Conservation (phyloP, 1,139 yeast species). For the Dujonia santamariae region DNA sequence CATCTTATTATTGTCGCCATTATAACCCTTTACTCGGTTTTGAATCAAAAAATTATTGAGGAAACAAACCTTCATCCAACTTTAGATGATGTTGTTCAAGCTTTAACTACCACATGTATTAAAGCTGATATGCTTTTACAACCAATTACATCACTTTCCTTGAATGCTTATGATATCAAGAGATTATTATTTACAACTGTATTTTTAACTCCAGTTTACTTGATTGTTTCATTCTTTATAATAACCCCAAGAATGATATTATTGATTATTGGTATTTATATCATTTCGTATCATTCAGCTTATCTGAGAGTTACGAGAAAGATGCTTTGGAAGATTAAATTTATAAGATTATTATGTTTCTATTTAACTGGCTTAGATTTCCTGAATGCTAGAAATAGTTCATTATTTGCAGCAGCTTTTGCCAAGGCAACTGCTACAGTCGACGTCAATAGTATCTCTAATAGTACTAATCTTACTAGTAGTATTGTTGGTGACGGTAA, state of each 20-base stretch:
- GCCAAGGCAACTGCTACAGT: constrained; percentile 48
- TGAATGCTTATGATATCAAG: constrained; percentile 76
- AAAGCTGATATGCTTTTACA: constrained; percentile 73
- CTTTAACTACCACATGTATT: constrained; percentile 70
- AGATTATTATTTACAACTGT: constrained; percentile 79
- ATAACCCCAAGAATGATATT: constrained; percentile 71
- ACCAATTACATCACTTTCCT: constrained; percentile 69
- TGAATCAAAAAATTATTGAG: constrained; percentile 47
- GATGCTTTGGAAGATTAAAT: constrained; percentile 77
- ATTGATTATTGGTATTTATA: constrained; percentile 55
- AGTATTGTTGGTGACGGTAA: constrained; percentile 23
- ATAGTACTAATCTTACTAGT: constrained; percentile 31
- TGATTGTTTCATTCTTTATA: constrained; percentile 62
- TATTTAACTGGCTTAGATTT: constrained; percentile 87
- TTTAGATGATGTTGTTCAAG: constrained; percentile 82
- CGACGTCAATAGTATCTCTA: constrained; percentile 2
- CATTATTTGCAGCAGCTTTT: constrained; percentile 54
- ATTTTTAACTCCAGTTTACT: constrained; percentile 80
- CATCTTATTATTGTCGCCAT: constrained; percentile 71
- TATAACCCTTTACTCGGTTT: constrained; percentile 62
- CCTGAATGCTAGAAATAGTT: constrained; percentile 49
- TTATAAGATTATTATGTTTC: constrained; percentile 67
- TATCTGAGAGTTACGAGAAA: constrained; percentile 80
- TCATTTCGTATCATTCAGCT: constrained; percentile 81
- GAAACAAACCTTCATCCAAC: constrained; percentile 73